A percentile compares a stretch with the other conserved stretches of the same genome.
These are phyloP conservation scores for Suillus alpinus DNA, from an alignment of 768 basidiomycete species.

Conservation along the genomic window DNA sequence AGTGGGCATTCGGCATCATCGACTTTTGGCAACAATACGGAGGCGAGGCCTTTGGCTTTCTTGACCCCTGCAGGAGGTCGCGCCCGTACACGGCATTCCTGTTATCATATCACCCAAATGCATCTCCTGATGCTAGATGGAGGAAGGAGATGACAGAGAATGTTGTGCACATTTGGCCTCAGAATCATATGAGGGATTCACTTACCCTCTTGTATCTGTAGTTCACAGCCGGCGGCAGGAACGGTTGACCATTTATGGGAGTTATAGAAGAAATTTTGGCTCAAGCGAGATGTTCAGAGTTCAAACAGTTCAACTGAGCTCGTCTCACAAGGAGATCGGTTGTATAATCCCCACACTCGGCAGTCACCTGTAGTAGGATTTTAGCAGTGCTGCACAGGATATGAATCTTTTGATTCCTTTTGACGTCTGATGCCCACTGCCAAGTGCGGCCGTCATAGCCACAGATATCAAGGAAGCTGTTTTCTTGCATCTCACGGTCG, in stretches of 20 bases:
- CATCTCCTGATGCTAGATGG: conserved; percentile 2
- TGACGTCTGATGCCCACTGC: neutral
- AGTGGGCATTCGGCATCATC: conserved; percentile 1
- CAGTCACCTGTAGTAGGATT: neutral
- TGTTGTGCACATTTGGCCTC: neutral
- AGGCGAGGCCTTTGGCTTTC: neutral
- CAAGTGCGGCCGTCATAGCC: neutral
- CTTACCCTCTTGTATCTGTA: neutral
- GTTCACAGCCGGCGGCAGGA: neutral
- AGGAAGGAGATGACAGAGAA: conserved; percentile 3
- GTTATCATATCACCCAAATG: neutral
- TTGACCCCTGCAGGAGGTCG: neutral
- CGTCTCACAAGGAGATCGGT: too few species aligned
- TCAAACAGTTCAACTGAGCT: too few species aligned
- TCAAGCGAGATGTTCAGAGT: too few species aligned
- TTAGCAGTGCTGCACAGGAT: neutral
- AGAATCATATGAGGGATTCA: neutral
- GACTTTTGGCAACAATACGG: conserved; percentile 3
- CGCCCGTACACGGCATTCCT: conserved; percentile 6
- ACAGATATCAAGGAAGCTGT: neutral
- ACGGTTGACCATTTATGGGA: neutral
- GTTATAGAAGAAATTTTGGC: too few species aligned
- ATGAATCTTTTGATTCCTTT: neutral
- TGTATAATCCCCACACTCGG: neutral
- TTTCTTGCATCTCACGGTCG: neutral